phyloP scores from a whole-genome alignment of 2,329 filamentous ascomycete species.

The Lachnellula subtilissima region DNA sequence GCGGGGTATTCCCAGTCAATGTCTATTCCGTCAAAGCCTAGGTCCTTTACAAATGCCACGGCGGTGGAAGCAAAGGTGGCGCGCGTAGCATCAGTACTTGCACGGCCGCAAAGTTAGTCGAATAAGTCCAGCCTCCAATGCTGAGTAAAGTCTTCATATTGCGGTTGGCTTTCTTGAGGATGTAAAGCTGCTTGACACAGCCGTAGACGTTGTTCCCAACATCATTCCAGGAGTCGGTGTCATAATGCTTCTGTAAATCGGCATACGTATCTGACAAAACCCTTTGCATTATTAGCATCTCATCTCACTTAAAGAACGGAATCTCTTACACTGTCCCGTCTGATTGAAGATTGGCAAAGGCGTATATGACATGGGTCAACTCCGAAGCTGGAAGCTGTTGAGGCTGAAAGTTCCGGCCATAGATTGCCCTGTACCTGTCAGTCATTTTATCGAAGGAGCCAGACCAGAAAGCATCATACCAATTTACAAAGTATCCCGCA shows the following conservation, averaged over 20 bases:
- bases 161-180: slow-evolving; percentile 72
- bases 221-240: slow-evolving; percentile 66
- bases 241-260: slow-evolving; percentile 71
- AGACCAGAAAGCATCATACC: neutral
- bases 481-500: slow-evolving; percentile 16
- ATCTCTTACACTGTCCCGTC: slow-evolving; percentile 65
- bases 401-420: slow-evolving; percentile 67
- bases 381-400: slow-evolving; percentile 63
- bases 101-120: slow-evolving; percentile 67
- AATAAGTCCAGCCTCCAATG: slow-evolving; percentile 85
- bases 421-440: slow-evolving; percentile 54
- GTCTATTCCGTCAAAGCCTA: slow-evolving; percentile 55
- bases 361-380: slow-evolving; percentile 73
- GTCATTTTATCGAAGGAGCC: neutral
- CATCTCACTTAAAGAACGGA: slow-evolving; percentile 46
- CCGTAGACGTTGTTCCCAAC: slow-evolving; percentile 72
- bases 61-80: slow-evolving; percentile 64
- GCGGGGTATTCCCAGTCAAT: slow-evolving; percentile 27
- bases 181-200: slow-evolving; percentile 71
- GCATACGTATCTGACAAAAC: slow-evolving; percentile 64
- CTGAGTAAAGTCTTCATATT: slow-evolving; percentile 73
- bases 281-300: slow-evolving; percentile 31
- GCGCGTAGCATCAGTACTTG: slow-evolving; percentile 58
- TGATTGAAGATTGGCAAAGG: slow-evolving; percentile 71
- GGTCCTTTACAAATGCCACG: slow-evolving; percentile 66